Evolutionary conservation across 2,329 filamentous ascomycete genomes (phyloP), one percentile per base, ranked within the genome.

Genomic region (Colletotrichum australisinense): DNA sequence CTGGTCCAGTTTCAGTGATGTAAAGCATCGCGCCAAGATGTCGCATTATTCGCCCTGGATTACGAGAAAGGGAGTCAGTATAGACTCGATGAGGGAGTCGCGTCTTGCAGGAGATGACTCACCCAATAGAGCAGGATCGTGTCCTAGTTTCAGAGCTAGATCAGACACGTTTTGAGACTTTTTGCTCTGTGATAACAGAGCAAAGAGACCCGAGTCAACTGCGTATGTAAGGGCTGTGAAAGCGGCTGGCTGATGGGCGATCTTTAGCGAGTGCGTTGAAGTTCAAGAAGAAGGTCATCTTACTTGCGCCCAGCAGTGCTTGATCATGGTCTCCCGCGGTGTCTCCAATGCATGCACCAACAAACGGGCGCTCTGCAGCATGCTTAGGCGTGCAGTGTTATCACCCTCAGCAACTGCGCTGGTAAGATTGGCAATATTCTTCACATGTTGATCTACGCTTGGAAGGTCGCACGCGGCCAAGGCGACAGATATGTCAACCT

Each of bases 11-110:
- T 72, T 85, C 83, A 0, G 75, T 75, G 58, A 86, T 76, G 72
- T 85, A 83, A 0, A 83, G 82, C 81, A 84, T 84, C 0, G 83
- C 80, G 0, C 76, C 78, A 0, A 85, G 71, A 66, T 85, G 84
- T 5, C 81, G 76, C 76, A 85, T 77, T 56, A 85, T 74, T 8
- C 82, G 80, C 12, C 73, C 76, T 65, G 22, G 9, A 35, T 42
- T 26, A 14, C 5, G n/a, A 26, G 8, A 14, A 19, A 30, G 8
- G 8, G 26, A 57, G 28, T 35, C 32, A 35, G 11, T 35, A 12
- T 12, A 35, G 32, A 35, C 32, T 35, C 32, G 11, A 3, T 35
- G 11, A 35, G 11, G 9, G 9, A 28, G 6, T 26, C 5, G 7
- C 22, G 16, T n/a, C 19, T 8, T 16, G 26, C 9, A 2, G 6